A percentile compares a stretch with the other conserved stretches of the same genome.
Evolutionary conservation across 2,329 filamentous ascomycete species (phyloP).

Genomic region (Diplodia intermedia): DNA sequence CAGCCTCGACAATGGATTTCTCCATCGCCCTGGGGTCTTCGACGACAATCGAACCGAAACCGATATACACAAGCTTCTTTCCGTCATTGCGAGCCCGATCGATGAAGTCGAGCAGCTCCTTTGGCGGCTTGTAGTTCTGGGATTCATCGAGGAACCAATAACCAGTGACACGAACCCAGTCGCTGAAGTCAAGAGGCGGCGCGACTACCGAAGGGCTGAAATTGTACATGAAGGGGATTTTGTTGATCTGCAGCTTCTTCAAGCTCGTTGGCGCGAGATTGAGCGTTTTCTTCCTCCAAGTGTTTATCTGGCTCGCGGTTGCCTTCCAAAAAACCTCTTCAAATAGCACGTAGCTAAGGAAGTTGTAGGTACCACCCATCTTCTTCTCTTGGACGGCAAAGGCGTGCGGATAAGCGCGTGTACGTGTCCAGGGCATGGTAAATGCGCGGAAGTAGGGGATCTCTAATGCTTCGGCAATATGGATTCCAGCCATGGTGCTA

Average conservation of each 20-base stretch:
- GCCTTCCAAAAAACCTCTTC: slow-evolving; percentile 97
- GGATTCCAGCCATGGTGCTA: slow-evolving; percentile 95
- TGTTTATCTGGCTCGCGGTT: slow-evolving; percentile 88
- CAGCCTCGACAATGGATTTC: slow-evolving; percentile 89
- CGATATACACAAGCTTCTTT: slow-evolving; percentile 95
- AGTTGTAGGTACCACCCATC: slow-evolving; percentile 94
- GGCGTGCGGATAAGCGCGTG: slow-evolving; percentile 92
- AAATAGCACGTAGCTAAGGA: slow-evolving; percentile 94
- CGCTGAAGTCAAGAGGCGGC: slow-evolving; percentile 91
- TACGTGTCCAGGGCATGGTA: slow-evolving; percentile 98
- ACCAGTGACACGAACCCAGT: slow-evolving; percentile 96
- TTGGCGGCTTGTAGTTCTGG: slow-evolving; percentile 72
- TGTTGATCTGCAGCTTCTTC: slow-evolving; percentile 93
- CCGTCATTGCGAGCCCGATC: slow-evolving; percentile 72
- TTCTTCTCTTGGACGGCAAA: slow-evolving; percentile 93
- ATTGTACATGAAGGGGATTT: slow-evolving; percentile 98
- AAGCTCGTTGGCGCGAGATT: slow-evolving; percentile 80
- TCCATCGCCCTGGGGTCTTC: slow-evolving; percentile 88
- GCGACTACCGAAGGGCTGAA: slow-evolving; percentile 94
- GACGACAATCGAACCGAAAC: slow-evolving; percentile 95
- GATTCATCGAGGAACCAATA: slow-evolving; percentile 95
- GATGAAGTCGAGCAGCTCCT: slow-evolving; percentile 82
- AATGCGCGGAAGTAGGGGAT: slow-evolving; percentile 98
- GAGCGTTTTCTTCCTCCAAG: slow-evolving; percentile 84
- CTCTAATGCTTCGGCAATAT: slow-evolving; percentile 89